Evolutionary conservation across 2,329 filamentous ascomycete genomes (phyloP), one percentile per base, ranked within the genome.

Genomic region (Fusarium sulawesiense): DNA sequence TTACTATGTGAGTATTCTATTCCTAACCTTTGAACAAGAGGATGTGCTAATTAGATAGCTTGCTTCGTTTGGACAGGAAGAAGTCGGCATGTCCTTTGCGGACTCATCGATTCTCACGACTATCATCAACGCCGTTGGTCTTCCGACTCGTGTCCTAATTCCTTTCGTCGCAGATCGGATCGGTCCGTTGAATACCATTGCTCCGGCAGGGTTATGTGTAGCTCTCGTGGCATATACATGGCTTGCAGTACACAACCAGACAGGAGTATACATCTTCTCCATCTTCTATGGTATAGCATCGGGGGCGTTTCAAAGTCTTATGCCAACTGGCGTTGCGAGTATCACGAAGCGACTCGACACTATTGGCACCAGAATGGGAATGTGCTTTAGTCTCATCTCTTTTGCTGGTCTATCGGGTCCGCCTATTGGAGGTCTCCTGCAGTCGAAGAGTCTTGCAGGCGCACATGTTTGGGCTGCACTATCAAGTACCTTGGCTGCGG

Each of bases 291-390:
- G 75, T 13, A 54, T 77, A 23, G 66, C 60, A 1, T 74, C 71
- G 0, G 80, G 80, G 1, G 76, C 77, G 3, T 81, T 81, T n/a
- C 81, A 83, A 47, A 81, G 80, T 40, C 74, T 83, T 3, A 80
- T 81, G 60, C 77, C 81, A 0, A 81, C 81, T 1, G 76, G 77
- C 0, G 75, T 83, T 8, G 78, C 80, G 1, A 80, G 79, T 45
- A 80, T 83, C 12, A 82, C 81, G 0, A 76, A 76, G 16, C 71
- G 76, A 8, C 76, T 83, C 9, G 78, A 82, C 27, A 81, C 74
- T 3, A 75, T 81, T 2, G 81, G 81, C 0, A 81, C 81, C 3
- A 73, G 81, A 25, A 72, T 83, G 16, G 81, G 81, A 11, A 83
- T 83, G 81, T 79, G 77, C 2, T 83, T 83, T 13, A 78, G 72